Evolutionary conservation across 352 stramenopile genomes (phyloP).

Genomic region (Pythium utonaiense): DNA sequence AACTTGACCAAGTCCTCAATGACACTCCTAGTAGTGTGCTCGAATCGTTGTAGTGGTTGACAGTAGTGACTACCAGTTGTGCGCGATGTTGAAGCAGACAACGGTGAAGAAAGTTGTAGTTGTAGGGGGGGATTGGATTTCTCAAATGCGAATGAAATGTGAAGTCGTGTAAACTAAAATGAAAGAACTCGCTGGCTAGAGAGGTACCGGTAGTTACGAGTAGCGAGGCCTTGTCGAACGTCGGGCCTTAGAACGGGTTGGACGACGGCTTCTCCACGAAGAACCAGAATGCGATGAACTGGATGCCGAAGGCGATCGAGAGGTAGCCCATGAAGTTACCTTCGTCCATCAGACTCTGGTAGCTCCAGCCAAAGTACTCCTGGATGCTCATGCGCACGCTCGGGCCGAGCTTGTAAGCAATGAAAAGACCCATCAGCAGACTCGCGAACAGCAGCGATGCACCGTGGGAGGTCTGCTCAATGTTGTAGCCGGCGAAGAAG

Average conservation of each 20-base stretch:
- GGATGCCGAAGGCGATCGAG: constrained; percentile 66
- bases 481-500: constrained; percentile 80
- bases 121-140: background rate
- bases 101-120: too few relatives aligned
- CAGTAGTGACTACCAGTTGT: too few relatives aligned
- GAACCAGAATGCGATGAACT: constrained; percentile 82
- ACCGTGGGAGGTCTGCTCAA: constrained; percentile 63
- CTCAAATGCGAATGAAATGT: constrained; percentile 1
- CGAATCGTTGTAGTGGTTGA: too few relatives aligned
- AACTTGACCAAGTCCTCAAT: too few relatives aligned
- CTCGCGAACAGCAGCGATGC: constrained; percentile 70
- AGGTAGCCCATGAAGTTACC: constrained; percentile 78
- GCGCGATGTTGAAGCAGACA: too few relatives aligned
- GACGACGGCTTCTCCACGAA: constrained; percentile 79
- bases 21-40: too few relatives aligned
- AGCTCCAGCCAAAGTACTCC: constrained; percentile 88
- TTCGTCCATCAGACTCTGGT: constrained; percentile 81
- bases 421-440: constrained; percentile 80
- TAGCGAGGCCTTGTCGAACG: background rate
- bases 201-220: background rate
- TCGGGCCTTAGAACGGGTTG: constrained; percentile 63
- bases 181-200: background rate
- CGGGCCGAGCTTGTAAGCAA: constrained; percentile 73
- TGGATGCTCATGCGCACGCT: constrained; percentile 85
- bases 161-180: constrained; percentile 6